Percentiles rank a stretch among this genome's conserved stretches.
Conservation (phyloP, 1,284 basidiomycete genomes). For the Puccinia hordei region DNA sequence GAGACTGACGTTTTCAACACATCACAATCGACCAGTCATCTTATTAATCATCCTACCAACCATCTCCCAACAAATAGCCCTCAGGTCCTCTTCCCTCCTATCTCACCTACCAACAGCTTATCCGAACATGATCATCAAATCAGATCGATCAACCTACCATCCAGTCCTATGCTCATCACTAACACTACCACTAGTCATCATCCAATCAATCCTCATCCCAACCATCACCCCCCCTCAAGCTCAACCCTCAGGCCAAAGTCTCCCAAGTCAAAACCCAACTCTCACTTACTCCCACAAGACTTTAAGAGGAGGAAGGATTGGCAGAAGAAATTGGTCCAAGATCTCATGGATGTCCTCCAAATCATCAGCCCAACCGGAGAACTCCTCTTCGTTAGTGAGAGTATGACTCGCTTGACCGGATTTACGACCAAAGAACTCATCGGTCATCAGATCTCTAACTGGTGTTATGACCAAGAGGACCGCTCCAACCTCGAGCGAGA, state of each 20-base stretch:
- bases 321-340: slow-evolving; percentile 29
- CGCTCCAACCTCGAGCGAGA: neutral
- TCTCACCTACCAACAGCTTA: neutral
- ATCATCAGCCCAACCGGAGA: neutral
- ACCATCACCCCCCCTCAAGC: neutral
- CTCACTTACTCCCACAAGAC: slow-evolving; percentile 20
- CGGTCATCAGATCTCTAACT: neutral
- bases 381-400: slow-evolving; percentile 21
- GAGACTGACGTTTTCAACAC: neutral
- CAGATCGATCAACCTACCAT: no score
- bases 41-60: neutral
- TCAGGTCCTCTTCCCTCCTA: neutral
- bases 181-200: neutral
- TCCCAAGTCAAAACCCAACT: neutral
- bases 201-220: neutral
- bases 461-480: slow-evolving; percentile 33
- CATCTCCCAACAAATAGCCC: neutral
- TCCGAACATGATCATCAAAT: neutral
- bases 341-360: slow-evolving; percentile 24
- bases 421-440: slow-evolving; percentile 5
- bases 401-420: slow-evolving; percentile 6
- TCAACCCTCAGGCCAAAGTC: neutral
- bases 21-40: neutral
- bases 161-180: neutral
- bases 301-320: slow-evolving; percentile 34